phyloP scores from a whole-genome alignment of 1,284 basidiomycete genomes.

The Apiotrichum sp. region DNA sequence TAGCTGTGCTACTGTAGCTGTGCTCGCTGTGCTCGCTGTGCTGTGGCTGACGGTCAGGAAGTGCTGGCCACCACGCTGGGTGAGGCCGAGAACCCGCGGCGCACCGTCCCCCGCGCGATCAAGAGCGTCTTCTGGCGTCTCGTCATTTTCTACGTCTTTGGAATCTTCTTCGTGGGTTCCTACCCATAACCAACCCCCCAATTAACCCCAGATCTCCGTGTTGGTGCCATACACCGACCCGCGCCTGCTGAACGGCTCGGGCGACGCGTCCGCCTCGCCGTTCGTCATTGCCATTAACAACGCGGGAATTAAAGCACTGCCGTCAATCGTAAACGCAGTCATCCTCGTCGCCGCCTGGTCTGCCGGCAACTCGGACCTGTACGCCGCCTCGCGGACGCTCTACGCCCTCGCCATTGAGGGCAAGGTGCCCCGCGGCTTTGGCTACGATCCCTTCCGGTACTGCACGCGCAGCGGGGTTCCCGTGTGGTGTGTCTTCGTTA shows the following conservation, averaged over 20 bases:
- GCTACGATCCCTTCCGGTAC: slow-evolving; percentile 34
- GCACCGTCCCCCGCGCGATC: slow-evolving; percentile 73
- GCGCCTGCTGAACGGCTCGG: slow-evolving; percentile 52
- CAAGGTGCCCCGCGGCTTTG: slow-evolving; percentile 55
- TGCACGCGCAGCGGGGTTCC: slow-evolving; percentile 67
- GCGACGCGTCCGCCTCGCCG: slow-evolving; percentile 56
- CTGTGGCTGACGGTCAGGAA: not conserved
- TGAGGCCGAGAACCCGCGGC: slow-evolving; percentile 58
- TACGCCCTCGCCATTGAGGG: slow-evolving; percentile 74
- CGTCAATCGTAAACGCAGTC: slow-evolving; percentile 49
- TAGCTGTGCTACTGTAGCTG: no score
- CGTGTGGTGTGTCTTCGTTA: slow-evolving; percentile 54
- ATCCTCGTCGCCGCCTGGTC: slow-evolving; percentile 74
- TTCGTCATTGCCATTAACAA: slow-evolving; percentile 76
- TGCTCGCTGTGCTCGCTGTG: no score
- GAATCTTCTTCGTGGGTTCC: slow-evolving; percentile 3
- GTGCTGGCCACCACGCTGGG: slow-evolving; percentile 46
- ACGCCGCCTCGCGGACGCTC: slow-evolving; percentile 71
- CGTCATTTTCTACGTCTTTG: slow-evolving; percentile 58
- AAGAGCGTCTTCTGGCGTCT: slow-evolving; percentile 74
- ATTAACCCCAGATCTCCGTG: slow-evolving; percentile 55
- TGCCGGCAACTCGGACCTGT: slow-evolving; percentile 73
- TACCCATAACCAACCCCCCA: not conserved
- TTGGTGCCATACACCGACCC: slow-evolving; percentile 67
- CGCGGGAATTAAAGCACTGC: slow-evolving; percentile 65